phyloP scores from a whole-genome alignment of 805 yeast genomes.

The Ogataea neopini region DNA sequence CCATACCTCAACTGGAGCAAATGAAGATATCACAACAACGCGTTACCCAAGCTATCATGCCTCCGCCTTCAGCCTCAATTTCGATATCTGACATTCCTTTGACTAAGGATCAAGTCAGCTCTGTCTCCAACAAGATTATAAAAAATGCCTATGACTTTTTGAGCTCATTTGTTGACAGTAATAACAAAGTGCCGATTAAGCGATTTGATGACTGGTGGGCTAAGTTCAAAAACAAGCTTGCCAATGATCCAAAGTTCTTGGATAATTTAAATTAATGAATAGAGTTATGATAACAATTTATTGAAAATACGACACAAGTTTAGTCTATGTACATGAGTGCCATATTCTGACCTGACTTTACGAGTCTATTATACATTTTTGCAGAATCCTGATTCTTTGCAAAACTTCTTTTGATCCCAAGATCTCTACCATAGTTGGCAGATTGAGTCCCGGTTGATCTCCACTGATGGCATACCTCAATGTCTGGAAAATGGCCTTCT shows the following conservation, averaged over 20 bases:
- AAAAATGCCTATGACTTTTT: constrained; percentile 89
- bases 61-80: constrained; percentile 34
- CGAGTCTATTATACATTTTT: constrained; percentile 2
- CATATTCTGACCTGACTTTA: background rate
- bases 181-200: constrained; percentile 83
- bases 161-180: constrained; percentile 78
- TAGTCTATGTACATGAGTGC: no score
- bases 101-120: constrained; percentile 41
- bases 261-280: constrained; percentile 42
- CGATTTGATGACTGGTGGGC: constrained; percentile 96
- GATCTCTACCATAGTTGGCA: constrained; percentile 56
- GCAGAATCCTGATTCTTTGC: constrained; percentile 26
- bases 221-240: constrained; percentile 73
- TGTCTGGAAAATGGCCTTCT: constrained; percentile 53
- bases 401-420: constrained; percentile 48
- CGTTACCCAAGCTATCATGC: constrained; percentile 32
- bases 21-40: constrained; percentile 21
- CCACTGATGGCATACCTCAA: constrained; percentile 73
- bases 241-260: constrained; percentile 80
- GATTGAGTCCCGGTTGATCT: constrained; percentile 64
- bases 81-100: constrained; percentile 27
- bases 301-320: no score
- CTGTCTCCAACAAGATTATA: constrained; percentile 82
- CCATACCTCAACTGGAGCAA: constrained; percentile 52
- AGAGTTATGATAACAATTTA: background rate